Evolutionary conservation across 2,329 filamentous ascomycete genomes (phyloP), one percentile per base, ranked within the genome.

Genomic region (Monilinia aucupariae): DNA sequence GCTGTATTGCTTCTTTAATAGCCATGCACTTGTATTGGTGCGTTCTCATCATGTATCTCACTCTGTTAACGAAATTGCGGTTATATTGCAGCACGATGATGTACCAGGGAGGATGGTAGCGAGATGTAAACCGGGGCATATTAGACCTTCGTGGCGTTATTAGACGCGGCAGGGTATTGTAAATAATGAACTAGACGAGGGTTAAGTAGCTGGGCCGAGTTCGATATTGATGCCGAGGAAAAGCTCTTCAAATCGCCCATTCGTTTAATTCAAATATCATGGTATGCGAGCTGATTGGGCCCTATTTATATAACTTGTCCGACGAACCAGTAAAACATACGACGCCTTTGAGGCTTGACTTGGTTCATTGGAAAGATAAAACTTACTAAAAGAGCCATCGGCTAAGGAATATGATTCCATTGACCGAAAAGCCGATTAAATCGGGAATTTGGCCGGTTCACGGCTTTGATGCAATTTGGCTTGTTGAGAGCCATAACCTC

Each of bases 121-220:
- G 30, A 30, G 9, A 47, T 20, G 8, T 22, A 52, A 22, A 22
- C 13, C 4, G 47, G 34, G 58, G 49, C 47, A 60, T 41, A 13
- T 17, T 43, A 54, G 20, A 54, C 32, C 30, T 53, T 54, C 39
- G 25, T 39, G n/a, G 13, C 49, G 39, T 27, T 59, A 12, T 45
- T 52, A 50, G 50, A 61, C 39, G 39, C 48, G 20, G 49, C 49
- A 54, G 59, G 59, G 49, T 54, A 54, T 54, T 47, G 12, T 54
- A 52, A 25, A 43, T n/a, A 20, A 25, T 25, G 12, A 54, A 34
- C 27, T 47, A 54, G 39, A 61, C n/a, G 49, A 22, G 59, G 30
- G n/a, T 53, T n/a, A n/a, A 45, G 39, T 61, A 61, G 54, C 34
- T 61, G 39, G 59, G 41, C 59, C 39, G 59, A 34, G 27, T 22